Evolutionary conservation across 2,329 filamentous ascomycete species (phyloP).

Genomic region (Xylariaceae sp.): DNA sequence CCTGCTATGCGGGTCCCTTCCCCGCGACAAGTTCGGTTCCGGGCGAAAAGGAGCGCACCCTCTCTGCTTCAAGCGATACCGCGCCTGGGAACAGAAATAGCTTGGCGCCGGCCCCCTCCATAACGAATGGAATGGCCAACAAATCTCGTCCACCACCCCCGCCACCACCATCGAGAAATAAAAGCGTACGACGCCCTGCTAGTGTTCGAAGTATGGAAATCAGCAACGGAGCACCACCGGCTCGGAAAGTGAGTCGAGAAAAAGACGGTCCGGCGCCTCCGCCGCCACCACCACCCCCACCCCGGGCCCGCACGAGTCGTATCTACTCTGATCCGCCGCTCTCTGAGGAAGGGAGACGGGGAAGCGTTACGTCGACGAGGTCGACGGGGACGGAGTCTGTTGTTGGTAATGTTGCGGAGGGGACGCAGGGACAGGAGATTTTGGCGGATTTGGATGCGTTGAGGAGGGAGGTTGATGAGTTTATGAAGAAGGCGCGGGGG

Average conservation of each 20-base stretch:
- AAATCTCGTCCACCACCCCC: constrained; percentile 40
- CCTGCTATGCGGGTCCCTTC: constrained; percentile 30
- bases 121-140: constrained; percentile 27
- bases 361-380: constrained; percentile 30
- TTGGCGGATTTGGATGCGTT: constrained; percentile 66
- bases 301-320: constrained; percentile 44
- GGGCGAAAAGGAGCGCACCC: constrained; percentile 21
- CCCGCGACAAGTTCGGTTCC: constrained; percentile 17
- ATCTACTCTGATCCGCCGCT: constrained; percentile 37
- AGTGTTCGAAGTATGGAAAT: constrained; percentile 41
- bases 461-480: constrained; percentile 69
- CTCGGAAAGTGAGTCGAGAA: constrained; percentile 32
- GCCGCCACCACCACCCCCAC: constrained; percentile 47
- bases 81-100: constrained; percentile 6
- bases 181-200: constrained; percentile 41
- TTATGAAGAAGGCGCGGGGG: constrained; percentile 39
- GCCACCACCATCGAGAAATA: constrained; percentile 42
- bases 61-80: constrained; percentile 11
- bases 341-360: constrained; percentile 23
- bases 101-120: constrained; percentile 19
- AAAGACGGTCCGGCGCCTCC: constrained; percentile 33
- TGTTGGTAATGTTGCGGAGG: constrained; percentile 21
- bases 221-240: constrained; percentile 23
- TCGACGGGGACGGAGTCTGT: constrained; percentile 18
- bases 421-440: constrained; percentile 50